A percentile compares a stretch with the other conserved stretches of the same genome.
Conservation (phyloP, 2,329 filamentous ascomycete genomes). For the Penicillium sp. region DNA sequence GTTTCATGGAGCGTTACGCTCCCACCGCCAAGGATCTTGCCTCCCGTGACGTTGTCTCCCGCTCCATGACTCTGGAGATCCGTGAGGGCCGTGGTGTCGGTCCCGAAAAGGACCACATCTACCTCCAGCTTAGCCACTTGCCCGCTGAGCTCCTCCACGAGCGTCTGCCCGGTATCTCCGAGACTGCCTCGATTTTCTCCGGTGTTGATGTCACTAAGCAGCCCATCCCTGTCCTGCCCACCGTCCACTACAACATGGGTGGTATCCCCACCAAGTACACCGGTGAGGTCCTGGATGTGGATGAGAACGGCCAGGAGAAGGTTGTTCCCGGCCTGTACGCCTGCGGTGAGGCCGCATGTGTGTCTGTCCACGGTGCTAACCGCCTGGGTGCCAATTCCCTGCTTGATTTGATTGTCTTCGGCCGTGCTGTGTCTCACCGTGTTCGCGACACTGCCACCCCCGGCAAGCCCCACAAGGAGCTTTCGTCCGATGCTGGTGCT, state of each 20-base stretch:
- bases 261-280: conserved; percentile 98
- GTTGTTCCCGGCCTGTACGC: conserved; percentile 93
- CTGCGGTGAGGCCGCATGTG: conserved; percentile 94
- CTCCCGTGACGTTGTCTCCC: conserved; percentile 91
- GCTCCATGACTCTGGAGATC: conserved; percentile 98
- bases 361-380: conserved; percentile 97
- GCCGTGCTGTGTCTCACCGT: conserved; percentile 93
- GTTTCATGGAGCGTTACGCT: conserved; percentile 99
- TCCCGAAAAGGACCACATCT: conserved; percentile 97
- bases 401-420: conserved; percentile 95
- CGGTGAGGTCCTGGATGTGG: conserved; percentile 88
- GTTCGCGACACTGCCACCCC: conserved; percentile 93
- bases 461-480: conserved; percentile 73
- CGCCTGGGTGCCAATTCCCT: conserved; percentile 97
- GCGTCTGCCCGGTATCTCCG: conserved; percentile 96
- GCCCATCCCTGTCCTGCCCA: conserved; percentile 92
- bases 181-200: conserved; percentile 95
- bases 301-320: conserved; percentile 83
- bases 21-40: conserved; percentile 98
- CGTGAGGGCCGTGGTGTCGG: conserved; percentile 96
- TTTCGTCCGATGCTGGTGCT: conserved; percentile 81
- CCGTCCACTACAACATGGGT: conserved; percentile 99
- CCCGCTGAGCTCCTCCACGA: conserved; percentile 89
- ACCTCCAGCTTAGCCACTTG: conserved; percentile 93
- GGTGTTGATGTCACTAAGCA: conserved; percentile 97